phyloP scores from a whole-genome alignment of 2,329 filamentous ascomycete genomes.

The Chrysoporthe deuterocubensis region DNA sequence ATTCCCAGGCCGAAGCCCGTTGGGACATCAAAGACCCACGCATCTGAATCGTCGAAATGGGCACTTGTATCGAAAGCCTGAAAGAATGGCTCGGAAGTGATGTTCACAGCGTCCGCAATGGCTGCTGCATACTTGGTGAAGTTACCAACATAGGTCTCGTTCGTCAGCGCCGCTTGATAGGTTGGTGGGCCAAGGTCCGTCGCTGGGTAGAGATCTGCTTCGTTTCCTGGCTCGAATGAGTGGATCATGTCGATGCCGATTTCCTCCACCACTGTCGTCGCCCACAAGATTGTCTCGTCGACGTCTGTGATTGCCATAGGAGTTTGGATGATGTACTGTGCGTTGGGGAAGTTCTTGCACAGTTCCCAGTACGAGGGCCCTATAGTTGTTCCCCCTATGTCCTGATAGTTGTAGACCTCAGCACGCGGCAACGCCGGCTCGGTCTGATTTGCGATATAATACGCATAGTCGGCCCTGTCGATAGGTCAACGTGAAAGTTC shows the following conservation, averaged over 20 bases:
- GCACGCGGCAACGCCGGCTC: conserved; percentile 39
- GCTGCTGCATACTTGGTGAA: conserved; percentile 40
- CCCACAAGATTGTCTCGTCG: conserved; percentile 41
- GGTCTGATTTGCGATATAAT: conserved; percentile 38
- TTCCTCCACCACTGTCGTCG: conserved; percentile 35
- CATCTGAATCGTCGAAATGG: conserved; percentile 34
- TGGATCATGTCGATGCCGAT: conserved; percentile 41
- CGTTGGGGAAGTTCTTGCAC: conserved; percentile 37
- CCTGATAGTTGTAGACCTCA: conserved; percentile 41
- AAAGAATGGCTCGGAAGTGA: conserved; percentile 38
- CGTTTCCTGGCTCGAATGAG: conserved; percentile 43
- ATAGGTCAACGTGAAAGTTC: neutral
- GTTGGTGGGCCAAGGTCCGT: conserved; percentile 38
- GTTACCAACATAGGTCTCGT: conserved; percentile 42
- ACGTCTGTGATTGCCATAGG: conserved; percentile 42
- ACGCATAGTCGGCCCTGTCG: conserved; percentile 41
- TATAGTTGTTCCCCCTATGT: conserved; percentile 41
- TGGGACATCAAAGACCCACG: conserved; percentile 37
- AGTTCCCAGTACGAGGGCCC: conserved; percentile 42
- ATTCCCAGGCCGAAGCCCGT: conserved; percentile 41
- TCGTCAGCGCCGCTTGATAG: conserved; percentile 40
- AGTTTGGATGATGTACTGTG: conserved; percentile 42
- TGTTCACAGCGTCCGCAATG: conserved; percentile 34
- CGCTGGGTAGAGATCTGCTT: conserved; percentile 40
- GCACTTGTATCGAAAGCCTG: conserved; percentile 42